A percentile compares a stretch with the other conserved stretches of the same genome.
These are phyloP conservation scores for Lactarius akahatsu DNA, from an alignment of 768 basidiomycete genomes.

Conservation along the genomic window DNA sequence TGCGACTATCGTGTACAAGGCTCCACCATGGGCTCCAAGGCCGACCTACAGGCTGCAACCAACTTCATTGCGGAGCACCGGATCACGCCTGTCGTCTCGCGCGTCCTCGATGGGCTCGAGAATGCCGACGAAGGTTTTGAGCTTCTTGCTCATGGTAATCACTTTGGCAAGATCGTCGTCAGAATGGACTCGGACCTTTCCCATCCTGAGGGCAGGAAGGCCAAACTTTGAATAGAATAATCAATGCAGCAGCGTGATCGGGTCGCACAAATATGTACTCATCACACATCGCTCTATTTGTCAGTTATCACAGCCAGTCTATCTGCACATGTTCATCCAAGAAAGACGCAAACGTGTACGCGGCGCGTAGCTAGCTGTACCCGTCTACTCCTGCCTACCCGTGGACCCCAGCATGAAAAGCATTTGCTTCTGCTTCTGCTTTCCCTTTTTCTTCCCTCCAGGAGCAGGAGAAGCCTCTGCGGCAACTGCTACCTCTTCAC, in stretches of 20 bases:
- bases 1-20: constrained; percentile 42
- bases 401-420: constrained; percentile 61
- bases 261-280: not conserved
- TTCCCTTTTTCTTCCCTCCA: constrained; percentile 68
- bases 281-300: not conserved
- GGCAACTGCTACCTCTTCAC: not conserved
- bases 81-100: constrained; percentile 69
- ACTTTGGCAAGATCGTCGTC: constrained; percentile 79
- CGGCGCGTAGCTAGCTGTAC: not conserved
- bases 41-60: constrained; percentile 72
- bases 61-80: constrained; percentile 62
- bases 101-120: constrained; percentile 65
- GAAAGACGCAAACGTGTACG: not conserved
- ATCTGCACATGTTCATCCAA: not conserved
- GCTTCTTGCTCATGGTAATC: constrained; percentile 57
- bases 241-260: not conserved
- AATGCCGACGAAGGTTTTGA: constrained; percentile 69
- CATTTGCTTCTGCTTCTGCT: constrained; percentile 83
- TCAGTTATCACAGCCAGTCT: not conserved
- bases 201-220: not conserved
- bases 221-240: constrained; percentile 12
- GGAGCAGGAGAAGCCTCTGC: constrained; percentile 19
- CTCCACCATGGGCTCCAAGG: constrained; percentile 80
- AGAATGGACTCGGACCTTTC: constrained; percentile 37
- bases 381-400: constrained; percentile 3